phyloP scores from a whole-genome alignment of 495 filamentous ascomycete genomes.

The Daldinia concentrica region DNA sequence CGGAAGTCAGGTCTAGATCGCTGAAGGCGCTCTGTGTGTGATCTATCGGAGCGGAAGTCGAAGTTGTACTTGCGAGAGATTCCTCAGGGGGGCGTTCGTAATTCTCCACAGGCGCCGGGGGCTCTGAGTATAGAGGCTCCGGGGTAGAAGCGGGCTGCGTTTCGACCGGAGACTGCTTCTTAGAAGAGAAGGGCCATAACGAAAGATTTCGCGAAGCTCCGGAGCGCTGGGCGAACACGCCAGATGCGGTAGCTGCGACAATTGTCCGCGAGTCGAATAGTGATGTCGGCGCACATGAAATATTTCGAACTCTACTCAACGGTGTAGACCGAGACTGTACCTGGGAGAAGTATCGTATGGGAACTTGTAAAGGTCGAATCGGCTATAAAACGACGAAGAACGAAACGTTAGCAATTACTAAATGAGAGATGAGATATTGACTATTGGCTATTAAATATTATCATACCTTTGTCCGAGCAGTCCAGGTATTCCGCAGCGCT shows the following conservation, averaged over 20 bases:
- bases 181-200: slow-evolving; percentile 48
- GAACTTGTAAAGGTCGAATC: slow-evolving; percentile 23
- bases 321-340: slow-evolving; percentile 24
- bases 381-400: slow-evolving; percentile 16
- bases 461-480: slow-evolving; percentile 46
- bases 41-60: slow-evolving; percentile 1
- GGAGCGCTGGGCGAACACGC: slow-evolving; percentile 44
- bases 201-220: slow-evolving; percentile 45
- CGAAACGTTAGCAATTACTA: slow-evolving; percentile 33
- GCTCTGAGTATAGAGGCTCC: neutral
- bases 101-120: neutral
- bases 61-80: neutral
- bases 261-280: slow-evolving; percentile 7
- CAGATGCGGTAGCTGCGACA: slow-evolving; percentile 19
- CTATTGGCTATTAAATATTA: slow-evolving; percentile 4
- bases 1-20: slow-evolving; percentile 54
- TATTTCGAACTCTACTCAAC: slow-evolving; percentile 1
- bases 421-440: slow-evolving; percentile 7
- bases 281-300: slow-evolving; percentile 9
- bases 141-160: slow-evolving; percentile 11
- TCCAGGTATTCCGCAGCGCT: slow-evolving; percentile 49
- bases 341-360: slow-evolving; percentile 39
- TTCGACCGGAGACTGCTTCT: slow-evolving; percentile 21
- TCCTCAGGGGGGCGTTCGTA: neutral
- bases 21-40: slow-evolving; percentile 10